Evolutionary conservation across 2,329 filamentous ascomycete genomes (phyloP), one percentile per base, ranked within the genome.

Genomic region (Curvularia lunata): DNA sequence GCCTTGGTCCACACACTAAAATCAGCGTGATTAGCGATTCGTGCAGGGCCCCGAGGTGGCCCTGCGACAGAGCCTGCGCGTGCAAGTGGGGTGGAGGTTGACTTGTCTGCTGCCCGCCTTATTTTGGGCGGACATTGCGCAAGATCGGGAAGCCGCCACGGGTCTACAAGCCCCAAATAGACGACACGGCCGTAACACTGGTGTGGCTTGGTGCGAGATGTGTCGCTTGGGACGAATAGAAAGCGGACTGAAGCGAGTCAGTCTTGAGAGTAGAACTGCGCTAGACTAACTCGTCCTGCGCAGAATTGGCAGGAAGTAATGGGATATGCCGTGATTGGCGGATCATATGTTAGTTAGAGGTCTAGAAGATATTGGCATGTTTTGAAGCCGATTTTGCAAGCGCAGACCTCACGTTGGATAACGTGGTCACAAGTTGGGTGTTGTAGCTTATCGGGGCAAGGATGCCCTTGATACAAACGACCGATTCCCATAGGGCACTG

Each of bases 1-100:
- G 21, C 18, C 28, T 32, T 47, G 43, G 18, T 47, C 28, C 9
- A 47, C 28, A 42, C 40, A 42, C 19, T 5, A n/a, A 32, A 21
- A 4, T 32, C 28, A 47, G 43, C 28, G 43, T 18, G 27, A 47
- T 19, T 46, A 32, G 43, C 25, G 12, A 30, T 28, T 19, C 27
- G n/a, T 30, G 43, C 43, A 46, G 43, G 43, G 43, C 19, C 28
- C 28, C 18, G n/a, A 21, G 18, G 43, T 16, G 43, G 43, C 28
- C 28, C 27, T 47, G 18, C 27, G 28, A 32, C 28, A 47, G 28
- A 47, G 18, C n/a, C 43, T 47, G 43, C 43, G 43, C 32, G 43
- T 30, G 12, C 43, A 47, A 47, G 43, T 47, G 43, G 43, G 43
- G 43, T 47, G 18, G 10, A 47, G 27, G 43, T 32, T 18, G 18